Evolutionary conservation across 805 yeast genomes (phyloP).

Genomic region (Candida ovalis): DNA sequence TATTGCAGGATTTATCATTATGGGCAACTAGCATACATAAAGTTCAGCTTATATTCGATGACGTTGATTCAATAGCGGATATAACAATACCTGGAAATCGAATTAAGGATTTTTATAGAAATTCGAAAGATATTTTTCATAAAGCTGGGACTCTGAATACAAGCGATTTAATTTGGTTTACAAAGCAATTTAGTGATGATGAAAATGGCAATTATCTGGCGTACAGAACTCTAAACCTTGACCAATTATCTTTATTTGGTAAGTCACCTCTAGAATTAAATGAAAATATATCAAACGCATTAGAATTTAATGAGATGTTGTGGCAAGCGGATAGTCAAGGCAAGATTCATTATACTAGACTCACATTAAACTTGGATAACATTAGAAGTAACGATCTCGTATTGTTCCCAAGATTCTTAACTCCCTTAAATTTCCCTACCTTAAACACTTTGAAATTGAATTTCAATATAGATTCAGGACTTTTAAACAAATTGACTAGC

Average conservation of each 20-base stretch:
- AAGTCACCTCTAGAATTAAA: not conserved
- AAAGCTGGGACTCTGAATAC: not conserved
- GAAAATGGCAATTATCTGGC: not conserved
- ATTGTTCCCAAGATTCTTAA: not conserved
- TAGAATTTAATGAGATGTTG: not conserved
- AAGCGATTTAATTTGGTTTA: not conserved
- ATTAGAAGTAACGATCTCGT: not conserved
- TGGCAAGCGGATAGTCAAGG: not conserved
- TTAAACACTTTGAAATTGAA: not conserved
- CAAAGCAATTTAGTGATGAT: not conserved
- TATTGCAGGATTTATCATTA: not conserved
- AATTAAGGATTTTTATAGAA: not conserved
- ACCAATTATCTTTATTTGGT: not conserved
- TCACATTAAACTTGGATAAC: not conserved
- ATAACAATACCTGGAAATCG: not conserved
- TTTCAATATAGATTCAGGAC: not conserved
- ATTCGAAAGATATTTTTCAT: not conserved
- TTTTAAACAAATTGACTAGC: not conserved
- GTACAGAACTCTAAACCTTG: not conserved
- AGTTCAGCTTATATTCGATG: not conserved
- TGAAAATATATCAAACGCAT: not conserved
- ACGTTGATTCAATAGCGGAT: not conserved
- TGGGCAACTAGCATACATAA: not conserved
- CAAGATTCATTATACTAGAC: not conserved
- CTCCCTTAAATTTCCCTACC: not conserved